These are phyloP conservation scores for Claviceps humidiphila DNA, from an alignment of 2,329 filamentous ascomycete genomes.

Conservation along the genomic window DNA sequence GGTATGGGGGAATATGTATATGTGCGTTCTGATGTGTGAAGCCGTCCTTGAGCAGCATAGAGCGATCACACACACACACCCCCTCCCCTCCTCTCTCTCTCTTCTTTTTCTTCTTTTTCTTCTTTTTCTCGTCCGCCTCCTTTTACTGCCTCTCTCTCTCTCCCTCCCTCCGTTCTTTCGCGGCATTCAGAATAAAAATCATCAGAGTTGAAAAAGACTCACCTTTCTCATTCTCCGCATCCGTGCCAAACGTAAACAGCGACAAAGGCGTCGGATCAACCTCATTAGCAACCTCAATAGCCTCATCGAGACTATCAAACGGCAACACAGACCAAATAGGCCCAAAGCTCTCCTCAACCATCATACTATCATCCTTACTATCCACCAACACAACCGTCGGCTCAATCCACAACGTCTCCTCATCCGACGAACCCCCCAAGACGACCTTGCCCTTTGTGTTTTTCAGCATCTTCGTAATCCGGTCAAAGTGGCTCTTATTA, in stretches of 20 bases:
- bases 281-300: slow-evolving; percentile 66
- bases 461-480: slow-evolving; percentile 87
- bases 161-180: too few relatives aligned
- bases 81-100: too few relatives aligned
- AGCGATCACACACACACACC: too few relatives aligned
- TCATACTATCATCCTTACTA: slow-evolving; percentile 56
- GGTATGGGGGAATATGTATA: too few relatives aligned
- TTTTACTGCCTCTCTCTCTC: too few relatives aligned
- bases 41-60: too few relatives aligned
- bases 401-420: slow-evolving; percentile 70
- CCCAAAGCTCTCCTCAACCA: slow-evolving; percentile 79
- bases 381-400: slow-evolving; percentile 84
- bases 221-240: slow-evolving; percentile 64
- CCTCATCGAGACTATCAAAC: slow-evolving; percentile 69
- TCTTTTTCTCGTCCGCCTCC: too few relatives aligned
- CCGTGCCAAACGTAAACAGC: slow-evolving; percentile 74
- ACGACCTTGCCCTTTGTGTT: slow-evolving; percentile 70
- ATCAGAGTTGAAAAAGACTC: slow-evolving; percentile 13
- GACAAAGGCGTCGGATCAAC: slow-evolving; percentile 75
- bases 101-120: too few relatives aligned
- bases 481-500: slow-evolving; percentile 64
- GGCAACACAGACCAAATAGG: slow-evolving; percentile 79
- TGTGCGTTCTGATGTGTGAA: too few relatives aligned
- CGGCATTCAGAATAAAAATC: too few relatives aligned
- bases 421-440: slow-evolving; percentile 73